Conservation (phyloP, 768 basidiomycete species). For the Sporobolomyces roseus region DNA sequence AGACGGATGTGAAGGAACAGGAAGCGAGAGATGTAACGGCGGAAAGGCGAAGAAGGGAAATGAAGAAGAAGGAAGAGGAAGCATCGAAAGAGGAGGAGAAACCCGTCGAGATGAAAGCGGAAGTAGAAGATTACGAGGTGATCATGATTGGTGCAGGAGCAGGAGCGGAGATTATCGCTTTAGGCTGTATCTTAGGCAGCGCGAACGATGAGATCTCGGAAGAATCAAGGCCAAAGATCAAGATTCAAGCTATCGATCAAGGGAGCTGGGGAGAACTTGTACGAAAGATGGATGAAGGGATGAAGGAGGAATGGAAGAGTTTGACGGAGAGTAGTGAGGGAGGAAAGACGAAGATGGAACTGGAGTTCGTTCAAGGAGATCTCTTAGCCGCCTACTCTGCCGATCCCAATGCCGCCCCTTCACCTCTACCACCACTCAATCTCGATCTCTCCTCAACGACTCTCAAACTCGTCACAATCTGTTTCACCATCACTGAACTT, state of each 20-base stretch:
- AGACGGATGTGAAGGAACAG: background rate
- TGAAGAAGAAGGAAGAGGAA: background rate
- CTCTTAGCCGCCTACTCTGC: constrained; percentile 1
- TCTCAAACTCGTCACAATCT: constrained; percentile 38
- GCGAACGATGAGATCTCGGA: background rate
- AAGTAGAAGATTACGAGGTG: background rate
- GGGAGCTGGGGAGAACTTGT: constrained; percentile 29
- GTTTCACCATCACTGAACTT: constrained; percentile 44
- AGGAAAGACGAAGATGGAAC: too few species aligned
- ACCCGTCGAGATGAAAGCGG: background rate
- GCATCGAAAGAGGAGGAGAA: background rate
- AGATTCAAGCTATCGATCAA: constrained; percentile 27
- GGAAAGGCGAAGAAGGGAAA: constrained; percentile 6
- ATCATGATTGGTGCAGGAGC: constrained; percentile 42
- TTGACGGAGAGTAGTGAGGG: background rate
- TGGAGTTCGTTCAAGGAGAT: constrained; percentile 28
- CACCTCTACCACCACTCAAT: background rate
- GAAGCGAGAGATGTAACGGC: constrained; percentile 6
- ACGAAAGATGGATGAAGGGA: constrained; percentile 7
- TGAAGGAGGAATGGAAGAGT: constrained; percentile 7
- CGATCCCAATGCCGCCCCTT: background rate
- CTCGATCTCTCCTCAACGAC: constrained; percentile 11
- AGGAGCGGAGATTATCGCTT: constrained; percentile 41
- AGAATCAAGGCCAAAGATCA: background rate
- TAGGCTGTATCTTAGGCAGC: constrained; percentile 25